Evolutionary conservation across 1,284 basidiomycete genomes (phyloP).

Genomic region (Schizophyllum amplum): DNA sequence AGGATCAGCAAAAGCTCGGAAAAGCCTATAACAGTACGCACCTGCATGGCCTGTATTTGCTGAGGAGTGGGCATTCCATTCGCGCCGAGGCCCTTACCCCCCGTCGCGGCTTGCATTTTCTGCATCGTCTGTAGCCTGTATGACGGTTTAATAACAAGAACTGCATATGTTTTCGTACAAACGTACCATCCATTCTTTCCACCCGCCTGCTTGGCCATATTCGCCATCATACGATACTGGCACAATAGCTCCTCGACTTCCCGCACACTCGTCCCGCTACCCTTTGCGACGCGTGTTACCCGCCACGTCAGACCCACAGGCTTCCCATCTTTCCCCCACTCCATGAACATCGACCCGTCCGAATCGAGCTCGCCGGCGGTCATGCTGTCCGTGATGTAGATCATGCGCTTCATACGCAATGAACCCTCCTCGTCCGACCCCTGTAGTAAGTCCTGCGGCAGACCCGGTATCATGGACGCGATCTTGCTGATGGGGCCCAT

Average conservation of each 20-base stretch:
- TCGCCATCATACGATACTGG: slow-evolving; percentile 96
- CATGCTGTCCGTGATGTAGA: slow-evolving; percentile 99
- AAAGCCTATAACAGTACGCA: slow-evolving; percentile 24
- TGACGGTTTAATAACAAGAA: slow-evolving; percentile 1
- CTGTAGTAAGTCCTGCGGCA: slow-evolving; percentile 84
- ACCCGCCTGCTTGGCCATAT: slow-evolving; percentile 95
- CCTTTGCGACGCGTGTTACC: slow-evolving; percentile 83
- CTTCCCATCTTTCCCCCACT: slow-evolving; percentile 76
- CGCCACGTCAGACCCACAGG: slow-evolving; percentile 80
- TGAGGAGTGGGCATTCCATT: slow-evolving; percentile 85
- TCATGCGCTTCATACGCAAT: slow-evolving; percentile 92
- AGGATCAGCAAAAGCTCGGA: slow-evolving; percentile 8
- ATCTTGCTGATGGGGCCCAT: slow-evolving; percentile 99
- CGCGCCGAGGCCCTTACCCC: slow-evolving; percentile 76
- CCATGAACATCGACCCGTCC: slow-evolving; percentile 88
- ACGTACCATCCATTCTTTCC: slow-evolving; percentile 89
- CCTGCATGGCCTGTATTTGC: slow-evolving; percentile 92
- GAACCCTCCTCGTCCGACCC: slow-evolving; percentile 91
- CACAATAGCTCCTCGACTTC: slow-evolving; percentile 96
- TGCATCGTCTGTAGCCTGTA: slow-evolving; percentile 77
- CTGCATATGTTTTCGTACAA: slow-evolving; percentile 1
- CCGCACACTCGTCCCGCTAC: slow-evolving; percentile 92
- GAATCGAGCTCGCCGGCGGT: slow-evolving; percentile 89
- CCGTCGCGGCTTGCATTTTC: slow-evolving; percentile 82
- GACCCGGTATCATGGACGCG: slow-evolving; percentile 97